Conservation (phyloP, 2,329 filamentous ascomycete genomes). For the Verticillium albo-atrum region DNA sequence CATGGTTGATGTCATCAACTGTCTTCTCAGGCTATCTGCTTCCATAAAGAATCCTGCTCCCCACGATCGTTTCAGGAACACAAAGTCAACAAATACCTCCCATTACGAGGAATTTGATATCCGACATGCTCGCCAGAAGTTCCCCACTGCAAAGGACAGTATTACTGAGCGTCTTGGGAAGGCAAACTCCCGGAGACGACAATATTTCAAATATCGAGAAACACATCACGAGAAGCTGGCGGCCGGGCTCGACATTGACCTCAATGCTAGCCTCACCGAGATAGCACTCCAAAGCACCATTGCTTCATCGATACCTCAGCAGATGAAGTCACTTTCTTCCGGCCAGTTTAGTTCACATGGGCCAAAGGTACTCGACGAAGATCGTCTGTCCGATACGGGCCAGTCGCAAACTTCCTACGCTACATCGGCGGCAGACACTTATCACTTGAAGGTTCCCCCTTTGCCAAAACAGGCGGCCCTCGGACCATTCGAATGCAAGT, state of each 20-base stretch:
- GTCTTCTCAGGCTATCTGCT: slow-evolving; percentile 29
- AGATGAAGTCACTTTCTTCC: slow-evolving; percentile 4
- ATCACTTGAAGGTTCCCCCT: slow-evolving; percentile 15
- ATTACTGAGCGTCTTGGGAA: slow-evolving; percentile 21
- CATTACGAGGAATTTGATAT: slow-evolving; percentile 21
- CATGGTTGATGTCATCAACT: slow-evolving; percentile 20
- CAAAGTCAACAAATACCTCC: slow-evolving; percentile 12
- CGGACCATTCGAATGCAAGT: slow-evolving; percentile 32
- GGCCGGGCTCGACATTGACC: slow-evolving; percentile 15
- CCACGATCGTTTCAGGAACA: slow-evolving; percentile 23
- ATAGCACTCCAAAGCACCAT: slow-evolving; percentile 10
- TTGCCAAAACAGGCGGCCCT: slow-evolving; percentile 14
- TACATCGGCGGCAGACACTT: slow-evolving; percentile 13
- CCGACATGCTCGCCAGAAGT: slow-evolving; percentile 25
- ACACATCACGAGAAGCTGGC: slow-evolving; percentile 26
- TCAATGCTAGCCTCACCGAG: background rate
- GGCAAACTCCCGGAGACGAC: slow-evolving; percentile 26
- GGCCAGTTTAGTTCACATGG: background rate
- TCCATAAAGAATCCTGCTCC: slow-evolving; percentile 29
- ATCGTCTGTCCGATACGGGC: slow-evolving; percentile 15
- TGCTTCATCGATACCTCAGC: slow-evolving; percentile 16
- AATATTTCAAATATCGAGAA: slow-evolving; percentile 31
- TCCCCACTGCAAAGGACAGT: slow-evolving; percentile 7
- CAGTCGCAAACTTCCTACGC: slow-evolving; percentile 24
- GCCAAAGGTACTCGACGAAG: slow-evolving; percentile 8